Evolutionary conservation across 208 protist species (phyloP), one percentile per base, ranked within the genome.

Genomic region (Wallacemonas sp.): DNA sequence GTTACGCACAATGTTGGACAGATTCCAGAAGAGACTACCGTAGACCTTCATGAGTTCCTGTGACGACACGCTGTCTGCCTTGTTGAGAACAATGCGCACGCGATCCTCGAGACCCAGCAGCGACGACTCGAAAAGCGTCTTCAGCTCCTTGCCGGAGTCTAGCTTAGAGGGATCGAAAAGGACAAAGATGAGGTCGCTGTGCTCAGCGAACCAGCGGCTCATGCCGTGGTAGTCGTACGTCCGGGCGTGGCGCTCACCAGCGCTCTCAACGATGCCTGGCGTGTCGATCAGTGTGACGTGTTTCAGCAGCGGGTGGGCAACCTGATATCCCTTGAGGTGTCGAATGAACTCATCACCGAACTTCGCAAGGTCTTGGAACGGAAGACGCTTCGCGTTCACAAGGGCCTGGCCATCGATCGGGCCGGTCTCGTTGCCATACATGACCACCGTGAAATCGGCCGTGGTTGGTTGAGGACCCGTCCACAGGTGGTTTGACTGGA

Each of bases 1-100:
- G 36, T 87, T 94, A 52, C 68, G 77, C 57, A 98, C 79, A 10
- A 98, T 85, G 65, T 93, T 97, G 17, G 93, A 95, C 2, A 99
- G 73, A 52, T 88, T 94, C 97, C 97, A 99, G 74, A 98, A 96
- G 15, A 99, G 72, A 17, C 92, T 93, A 39, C 97, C 97, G 63
- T 97, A 97, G 2, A 99, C 94, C 13, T 94, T 64, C 89, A 99
- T 96, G 10, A 99, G 82, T 78, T 98, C 91, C 81, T 98, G 95
- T 17, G 80, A 78, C 33, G 70, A 77, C 15, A 98, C 73, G 45
- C 74, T 83, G 71, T 99, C 97, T 0, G 96, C 91, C 81, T 99
- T 99, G 73, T 99, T 99, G 21, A 98, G 85, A 33, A 99, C 84
- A 24, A 98, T 86, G 48, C 94, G 85, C 27, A 98, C 75, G 58